Evolutionary conservation across 2,329 filamentous ascomycete species (phyloP), one percentile per base, ranked within the genome.

Genomic region (Pseudocercospora musae): DNA sequence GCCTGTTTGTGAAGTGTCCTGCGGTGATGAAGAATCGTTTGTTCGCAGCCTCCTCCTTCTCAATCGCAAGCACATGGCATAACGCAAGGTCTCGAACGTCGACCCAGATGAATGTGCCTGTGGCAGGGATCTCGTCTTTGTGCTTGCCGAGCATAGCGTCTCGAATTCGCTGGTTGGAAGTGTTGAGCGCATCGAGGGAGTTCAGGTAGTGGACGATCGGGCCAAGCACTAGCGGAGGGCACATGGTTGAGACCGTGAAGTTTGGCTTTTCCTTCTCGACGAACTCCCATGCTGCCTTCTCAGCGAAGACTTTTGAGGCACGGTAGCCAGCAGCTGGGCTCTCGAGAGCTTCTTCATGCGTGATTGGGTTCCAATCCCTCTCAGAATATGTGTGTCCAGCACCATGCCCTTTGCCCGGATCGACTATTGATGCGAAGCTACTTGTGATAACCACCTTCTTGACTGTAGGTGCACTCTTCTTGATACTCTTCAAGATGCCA

Each of bases 381-480:
- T 81, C 83, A 0, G 79, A 80, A 71, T 85, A 86, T 0, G 75
- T 79, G 67, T 84, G 78, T 1, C 75, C 78, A 1, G 78, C 76
- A 66, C 75, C 74, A 57, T 73, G 71, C 11, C 83, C 84, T 66
- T 87, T 85, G 70, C 77, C 80, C 0, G 77, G 62, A 65, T 89
- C 79, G 50, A 88, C 70, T 9, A 90, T 87, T 0, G 87, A 80
- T 75, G 87, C 87, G 69, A 89, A 89, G 1, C 87, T 89, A 3
- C 86, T 89, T 0, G 87, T 89, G 66, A 89, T 83, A 57, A 89
- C 87, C 11, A 96, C 89, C 63, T 88, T 84, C 78, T 88, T 91
- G 58, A 96, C 89, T 7, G 56, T 84, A 66, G 86, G 85, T 2
- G 85, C 85, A 61, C 77, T 78, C 68, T 83, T 82, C 74, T 87